Conservation (phyloP, 352 stramenopile species). For the Globisporangium takayamanum region DNA sequence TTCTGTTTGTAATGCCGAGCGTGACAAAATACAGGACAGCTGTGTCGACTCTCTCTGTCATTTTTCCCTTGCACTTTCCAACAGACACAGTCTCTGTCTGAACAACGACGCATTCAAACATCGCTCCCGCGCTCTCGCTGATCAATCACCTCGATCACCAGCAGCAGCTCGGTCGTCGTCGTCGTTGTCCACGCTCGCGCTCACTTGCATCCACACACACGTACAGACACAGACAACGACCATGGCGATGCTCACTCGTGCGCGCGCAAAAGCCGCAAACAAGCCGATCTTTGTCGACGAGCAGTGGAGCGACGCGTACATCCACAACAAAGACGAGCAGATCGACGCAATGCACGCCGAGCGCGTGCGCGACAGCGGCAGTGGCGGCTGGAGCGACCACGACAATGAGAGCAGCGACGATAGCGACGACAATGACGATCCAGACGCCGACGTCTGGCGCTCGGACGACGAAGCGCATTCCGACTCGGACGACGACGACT, state of each 20-base stretch:
- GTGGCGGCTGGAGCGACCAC: constrained; percentile 26
- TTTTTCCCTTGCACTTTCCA: neutral
- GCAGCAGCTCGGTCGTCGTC: no score
- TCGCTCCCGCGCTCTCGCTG: no score
- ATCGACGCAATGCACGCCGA: constrained; percentile 64
- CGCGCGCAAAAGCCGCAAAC: constrained; percentile 51
- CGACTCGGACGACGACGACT: constrained; percentile 11
- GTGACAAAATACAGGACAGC: no score
- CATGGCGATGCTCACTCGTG: constrained; percentile 54
- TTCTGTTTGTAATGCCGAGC: no score
- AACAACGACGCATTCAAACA: no score
- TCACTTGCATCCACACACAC: neutral
- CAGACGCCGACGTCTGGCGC: constrained; percentile 16
- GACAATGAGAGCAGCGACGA: constrained; percentile 33
- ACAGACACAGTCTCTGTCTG: neutral
- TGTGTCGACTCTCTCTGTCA: neutral
- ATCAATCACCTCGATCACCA: no score
- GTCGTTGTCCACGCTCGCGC: neutral
- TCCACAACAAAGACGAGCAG: constrained; percentile 78
- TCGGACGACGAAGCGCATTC: constrained; percentile 13
- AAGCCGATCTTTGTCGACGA: constrained; percentile 78
- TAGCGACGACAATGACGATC: constrained; percentile 20
- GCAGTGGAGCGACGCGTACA: constrained; percentile 80
- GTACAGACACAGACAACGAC: no score
- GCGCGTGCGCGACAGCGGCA: constrained; percentile 34